Base-by-base conservation (phyloP, 2,329 filamentous ascomycete species). In the Fusarium tupiense region DNA sequence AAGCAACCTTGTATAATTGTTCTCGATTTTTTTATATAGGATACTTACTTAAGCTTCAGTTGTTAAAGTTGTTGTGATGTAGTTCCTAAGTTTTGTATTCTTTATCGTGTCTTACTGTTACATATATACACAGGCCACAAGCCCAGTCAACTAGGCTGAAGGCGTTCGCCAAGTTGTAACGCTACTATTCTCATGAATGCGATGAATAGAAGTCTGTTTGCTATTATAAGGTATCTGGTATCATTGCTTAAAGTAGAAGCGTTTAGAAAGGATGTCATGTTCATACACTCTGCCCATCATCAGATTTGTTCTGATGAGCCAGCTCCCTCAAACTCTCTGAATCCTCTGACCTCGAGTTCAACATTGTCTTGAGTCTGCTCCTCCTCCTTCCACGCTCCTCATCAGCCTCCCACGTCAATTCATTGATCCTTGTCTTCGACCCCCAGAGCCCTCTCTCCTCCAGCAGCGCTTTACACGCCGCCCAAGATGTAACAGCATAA, bases 221-320 rank as follows among this genome's bases (percentile, higher is more conserved):
- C 17, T 16, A 12, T n/a, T 10, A 1, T 10, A n/a, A 17, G 11
- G 8, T n/a, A 22, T 14, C 20, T 37, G 11, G 14, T n/a, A 29
- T 49, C 19, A 19, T 49, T 58, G 3, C 40, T 58, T 10, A 2
- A 19, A 14, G 31, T 17, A 49, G 19, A 49, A 8, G 8, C 1
- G 7, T 7, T 0, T 31, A 0, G 7, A 24, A 26, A 26, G 5
- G 5, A 6, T 3, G 2, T 16, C n/a, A 14, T n/a, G 3, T 2
- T 59, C 12, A 67, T 13, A 67, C 35, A 11, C n/a, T 67, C 22
- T 11, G 46, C 13, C 26, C 52, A 13, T 67, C 52, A 4, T 67
- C 33, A 2, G 50, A 60, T 3, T 24, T 67, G 3, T 24, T 31
- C 19, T 40, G 62, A 8, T 19, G 7, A 13, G 26, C 33, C 12